Base-by-base conservation (phyloP, 352 stramenopile genomes). In the Globisporangium megalacanthum region DNA sequence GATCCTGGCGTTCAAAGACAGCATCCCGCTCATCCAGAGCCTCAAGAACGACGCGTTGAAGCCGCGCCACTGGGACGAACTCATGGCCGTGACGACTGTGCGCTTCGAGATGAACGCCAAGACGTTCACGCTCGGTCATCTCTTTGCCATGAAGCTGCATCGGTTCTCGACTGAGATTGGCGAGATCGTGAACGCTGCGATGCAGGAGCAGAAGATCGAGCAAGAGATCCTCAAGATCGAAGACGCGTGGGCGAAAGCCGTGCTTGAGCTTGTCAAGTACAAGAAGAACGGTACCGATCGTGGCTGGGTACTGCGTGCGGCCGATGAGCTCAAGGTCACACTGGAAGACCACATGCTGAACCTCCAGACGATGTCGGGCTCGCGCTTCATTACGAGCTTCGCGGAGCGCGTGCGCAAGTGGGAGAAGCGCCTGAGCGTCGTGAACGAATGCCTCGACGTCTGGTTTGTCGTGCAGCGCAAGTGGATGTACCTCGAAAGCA, bases 401-500 rank as follows among this genome's bases (percentile, higher is more conserved):
- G 72, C 82, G 0, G 88, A 97, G 20, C 83, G 86, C 10, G 89
- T 98, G 13, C 86, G 91, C 48, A 89, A 87, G 57, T 98, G 92
- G 92, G 92, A 98, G 56, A 94, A 94, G 52, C 85, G 77, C 9
- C 74, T 98, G 6, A 81, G 94, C 19, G 70, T 94, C 7, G 88
- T 98, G 47, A 95, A 94, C 60, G 92, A 98, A 52, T 95, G 82
- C 35, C 54, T 98, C 0, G 89, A 98, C 61, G 78, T 97, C 58
- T 97, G 90, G 90, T 97, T 96, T 54, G 78, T 95, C 22, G 92
- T 98, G 15, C 92, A 98, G 71, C 83, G 89, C 35, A 97, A 98
- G 70, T 98, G 92, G 92, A 97, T 97, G 90, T 98, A 98, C 61
- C 79, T 98, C 17, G 92, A 98, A 60, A 95, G 83, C 56, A 98